These are phyloP conservation scores for Trametes sp. DNA, from an alignment of 1,284 basidiomycete species.

Conservation along the genomic window DNA sequence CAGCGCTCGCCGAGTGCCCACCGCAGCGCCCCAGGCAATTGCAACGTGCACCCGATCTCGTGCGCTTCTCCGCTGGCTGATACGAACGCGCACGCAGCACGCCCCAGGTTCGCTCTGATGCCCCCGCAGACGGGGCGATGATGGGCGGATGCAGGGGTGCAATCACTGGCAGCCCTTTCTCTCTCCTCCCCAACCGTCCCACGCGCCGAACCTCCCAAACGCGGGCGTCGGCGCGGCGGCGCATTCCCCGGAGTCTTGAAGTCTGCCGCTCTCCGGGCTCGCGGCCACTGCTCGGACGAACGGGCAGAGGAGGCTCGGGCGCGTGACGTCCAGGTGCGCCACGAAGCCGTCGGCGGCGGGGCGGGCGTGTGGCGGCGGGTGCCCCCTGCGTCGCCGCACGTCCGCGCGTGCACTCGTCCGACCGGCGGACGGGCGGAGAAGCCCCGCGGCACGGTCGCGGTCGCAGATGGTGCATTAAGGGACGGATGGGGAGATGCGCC, in stretches of 20 bases:
- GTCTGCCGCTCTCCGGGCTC: neutral
- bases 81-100: neutral
- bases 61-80: slow-evolving; percentile 4
- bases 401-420: neutral
- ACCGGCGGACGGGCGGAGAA: neutral
- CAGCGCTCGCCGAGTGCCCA: no score
- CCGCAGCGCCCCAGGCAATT: no score
- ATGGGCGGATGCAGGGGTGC: slow-evolving; percentile 2
- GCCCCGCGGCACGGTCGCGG: neutral
- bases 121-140: neutral
- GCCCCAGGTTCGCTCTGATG: neutral
- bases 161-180: no score
- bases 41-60: neutral
- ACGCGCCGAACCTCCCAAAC: neutral
- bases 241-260: no score
- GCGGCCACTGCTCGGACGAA: neutral
- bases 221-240: neutral
- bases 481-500: neutral
- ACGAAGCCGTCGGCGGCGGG: neutral
- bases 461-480: neutral
- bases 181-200: neutral
- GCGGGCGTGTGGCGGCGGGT: no score
- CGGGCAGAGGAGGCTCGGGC: no score
- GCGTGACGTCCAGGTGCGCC: neutral
- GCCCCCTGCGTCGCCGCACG: slow-evolving; percentile 1